Base-by-base conservation (phyloP, 768 basidiomycete genomes). In the Suillus cothurnatus region DNA sequence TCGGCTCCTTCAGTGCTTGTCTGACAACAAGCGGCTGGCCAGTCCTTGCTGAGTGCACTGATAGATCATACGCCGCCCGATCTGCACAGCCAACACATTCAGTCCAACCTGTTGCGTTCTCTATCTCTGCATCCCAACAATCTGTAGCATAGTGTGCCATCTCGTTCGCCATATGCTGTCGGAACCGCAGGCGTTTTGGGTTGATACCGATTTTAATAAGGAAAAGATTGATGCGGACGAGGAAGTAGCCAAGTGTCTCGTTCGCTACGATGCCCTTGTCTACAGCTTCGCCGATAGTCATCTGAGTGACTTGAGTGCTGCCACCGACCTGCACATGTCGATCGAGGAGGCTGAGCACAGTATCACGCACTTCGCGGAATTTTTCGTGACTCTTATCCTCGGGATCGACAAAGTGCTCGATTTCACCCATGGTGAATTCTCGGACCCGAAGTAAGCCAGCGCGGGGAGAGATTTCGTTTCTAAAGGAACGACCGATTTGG, bases 81-180 rank as follows among this genome's bases (percentile, higher is more conserved):
- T 99, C 97, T 41, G 97, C 97, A 79, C 97, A 99, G 11, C 97
- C 97, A 63, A 99, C 96, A 76, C 97, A 99, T 80, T 99, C 97
- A 61, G 94, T 97, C 97, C 97, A 99, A 53, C 91, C 76, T 21
- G 67, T 67, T 58, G 93, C 92, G 62, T 93, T 95, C 67, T 95
- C 86, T 69, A 99, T 98, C 81, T 99, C 97, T 50, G 96, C 97
- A 74, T 99, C 97, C 97, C 97, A 99, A 78, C 97, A 99, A 79
- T 99, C 97, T 45, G 95, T 87, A 62, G 97, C 97, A 76, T 99
- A 99, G 77, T 99, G 97, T 1, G 97, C 97, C 97, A 99, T 99
- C 82, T 99, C 97, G 79, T 99, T 99, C 43, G 80, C 85, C 97
- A 99, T 99, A 77, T 99, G 97, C 74, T 99, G 97, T 39, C 97